Conservation (phyloP, 768 basidiomycete genomes). For the Paxillus ammoniavirescens region DNA sequence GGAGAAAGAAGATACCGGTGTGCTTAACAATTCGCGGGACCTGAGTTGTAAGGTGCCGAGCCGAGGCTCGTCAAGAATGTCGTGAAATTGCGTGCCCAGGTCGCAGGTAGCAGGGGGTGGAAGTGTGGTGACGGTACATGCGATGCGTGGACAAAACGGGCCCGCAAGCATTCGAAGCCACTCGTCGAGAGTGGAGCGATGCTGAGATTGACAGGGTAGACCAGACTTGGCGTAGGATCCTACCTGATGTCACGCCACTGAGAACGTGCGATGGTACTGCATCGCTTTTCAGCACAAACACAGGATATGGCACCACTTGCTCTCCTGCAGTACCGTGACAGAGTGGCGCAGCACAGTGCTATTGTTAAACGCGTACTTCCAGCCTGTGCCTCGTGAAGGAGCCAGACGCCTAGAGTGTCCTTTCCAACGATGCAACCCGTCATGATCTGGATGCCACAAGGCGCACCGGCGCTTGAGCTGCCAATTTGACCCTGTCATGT, state of each 20-base stretch:
- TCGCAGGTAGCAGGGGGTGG: neutral
- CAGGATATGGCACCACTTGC: conserved; percentile 16
- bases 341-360: neutral
- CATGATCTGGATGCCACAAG: neutral
- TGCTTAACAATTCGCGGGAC: neutral
- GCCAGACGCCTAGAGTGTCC: neutral
- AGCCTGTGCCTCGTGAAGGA: neutral
- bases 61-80: conserved; percentile 6
- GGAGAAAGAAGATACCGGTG: neutral
- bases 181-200: neutral
- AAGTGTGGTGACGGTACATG: neutral
- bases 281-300: conserved; percentile 9
- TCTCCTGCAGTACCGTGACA: conserved; percentile 12
- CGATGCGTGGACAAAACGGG: no score
- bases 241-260: conserved; percentile 20
- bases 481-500: neutral
- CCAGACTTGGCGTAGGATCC: neutral
- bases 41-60: conserved; percentile 9
- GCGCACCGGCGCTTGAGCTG: conserved; percentile 1
- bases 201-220: neutral
- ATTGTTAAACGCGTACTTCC: neutral
- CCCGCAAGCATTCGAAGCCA: neutral
- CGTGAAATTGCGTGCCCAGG: neutral
- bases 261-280: conserved; percentile 14
- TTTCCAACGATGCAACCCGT: neutral